Evolutionary conservation across 139 green algal species (phyloP), one percentile per base, ranked within the genome.

Genomic region (Chlorella sp.): DNA sequence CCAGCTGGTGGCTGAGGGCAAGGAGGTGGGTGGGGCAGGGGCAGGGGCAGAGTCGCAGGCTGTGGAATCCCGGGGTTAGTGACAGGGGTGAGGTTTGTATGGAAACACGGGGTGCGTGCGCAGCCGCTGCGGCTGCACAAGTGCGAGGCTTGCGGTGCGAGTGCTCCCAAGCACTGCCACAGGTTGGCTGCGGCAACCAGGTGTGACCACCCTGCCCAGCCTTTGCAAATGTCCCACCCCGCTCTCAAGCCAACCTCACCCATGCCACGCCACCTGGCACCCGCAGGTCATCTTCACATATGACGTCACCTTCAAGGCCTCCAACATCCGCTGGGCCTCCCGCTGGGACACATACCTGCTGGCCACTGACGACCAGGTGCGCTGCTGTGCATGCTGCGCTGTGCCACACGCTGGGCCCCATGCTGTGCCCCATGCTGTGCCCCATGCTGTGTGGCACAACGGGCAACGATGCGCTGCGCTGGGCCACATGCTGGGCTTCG

Each of bases 291-390:
- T 99, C 81, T 99, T 99, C 94, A 97, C 97, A 0, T 99, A 99
- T 87, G 98, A 99, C 90, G 97, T 99, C 39, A 91, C 94, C 37
- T 99, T 97, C 89, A 94, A 96, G 93, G 60, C 92, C 34, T 96
- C 94, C 75, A 92, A 98, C 60, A 98, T 99, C 88, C 95, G 95
- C 37, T 99, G 98, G 98, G 98, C 98, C 3, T 98, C 96, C 3
- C 95, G 98, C 22, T 99, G 98, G 98, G 98, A 99, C 94, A 99
- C 98, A 0, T 99, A 99, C 95, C 94, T 99, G 87, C 86, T 98
- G 85, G 98, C 98, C 95, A 97, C 93, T 39, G 96, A 98, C 84
- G 97, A 99, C 87, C 97, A 99, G 94, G 99, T 99, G 78, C 39
- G 76, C 37, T 89, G 97, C 99, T 91, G 7, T 9, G 9, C 48